A percentile compares a stretch with the other conserved stretches of the same genome.
Conservation (phyloP, 768 basidiomycete species). For the Mycena latifolia region DNA sequence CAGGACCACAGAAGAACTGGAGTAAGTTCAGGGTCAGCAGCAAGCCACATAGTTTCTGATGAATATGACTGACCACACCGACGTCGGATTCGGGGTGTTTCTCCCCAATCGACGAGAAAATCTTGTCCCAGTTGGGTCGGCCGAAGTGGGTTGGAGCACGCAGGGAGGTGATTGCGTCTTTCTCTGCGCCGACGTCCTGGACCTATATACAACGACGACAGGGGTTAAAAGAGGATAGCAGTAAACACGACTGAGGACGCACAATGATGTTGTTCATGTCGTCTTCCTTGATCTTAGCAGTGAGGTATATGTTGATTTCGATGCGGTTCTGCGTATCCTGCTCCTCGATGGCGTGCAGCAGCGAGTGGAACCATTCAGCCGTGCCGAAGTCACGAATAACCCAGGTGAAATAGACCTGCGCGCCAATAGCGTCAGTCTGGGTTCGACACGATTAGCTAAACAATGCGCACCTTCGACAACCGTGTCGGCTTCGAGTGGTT, state of each 20-base stretch:
- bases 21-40: not conserved
- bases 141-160: constrained; percentile 95
- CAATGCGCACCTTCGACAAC: constrained; percentile 75
- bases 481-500: constrained; percentile 83
- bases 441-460: not conserved
- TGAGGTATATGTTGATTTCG: constrained; percentile 96
- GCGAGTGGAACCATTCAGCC: constrained; percentile 95
- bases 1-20: constrained; percentile 74
- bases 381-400: constrained; percentile 94
- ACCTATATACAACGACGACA: constrained; percentile 53
- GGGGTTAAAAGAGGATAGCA: not conserved
- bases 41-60: not conserved
- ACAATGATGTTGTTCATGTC: constrained; percentile 96
- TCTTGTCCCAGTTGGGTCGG: constrained; percentile 87
- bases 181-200: constrained; percentile 93
- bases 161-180: constrained; percentile 91
- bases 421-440: not conserved
- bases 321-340: constrained; percentile 90
- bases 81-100: constrained; percentile 93
- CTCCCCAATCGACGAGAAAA: constrained; percentile 79
- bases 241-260: constrained; percentile 34
- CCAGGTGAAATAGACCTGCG: constrained; percentile 90
- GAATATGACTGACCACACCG: constrained; percentile 73
- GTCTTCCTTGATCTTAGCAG: constrained; percentile 92
- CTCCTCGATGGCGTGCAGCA: constrained; percentile 93